A percentile compares a stretch with the other conserved stretches of the same genome.
These are phyloP conservation scores for Diplodia corticola DNA, from an alignment of 2,329 filamentous ascomycete species.

Conservation along the genomic window DNA sequence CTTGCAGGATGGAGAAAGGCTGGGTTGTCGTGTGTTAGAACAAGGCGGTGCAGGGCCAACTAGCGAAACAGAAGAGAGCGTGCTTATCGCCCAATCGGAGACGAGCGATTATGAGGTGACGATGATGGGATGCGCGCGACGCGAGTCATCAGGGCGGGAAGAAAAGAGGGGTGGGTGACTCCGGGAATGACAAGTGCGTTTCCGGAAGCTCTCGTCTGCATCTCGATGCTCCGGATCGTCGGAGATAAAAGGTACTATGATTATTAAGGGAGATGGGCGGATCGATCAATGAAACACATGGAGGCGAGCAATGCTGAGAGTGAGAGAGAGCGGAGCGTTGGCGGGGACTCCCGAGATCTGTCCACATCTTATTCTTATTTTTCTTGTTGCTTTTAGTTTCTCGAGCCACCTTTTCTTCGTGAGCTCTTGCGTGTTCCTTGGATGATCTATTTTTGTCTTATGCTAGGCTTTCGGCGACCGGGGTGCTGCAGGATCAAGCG, in stretches of 20 bases:
- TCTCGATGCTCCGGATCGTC: neutral
- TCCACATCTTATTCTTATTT: neutral
- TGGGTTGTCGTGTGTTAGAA: neutral
- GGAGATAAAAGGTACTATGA: neutral
- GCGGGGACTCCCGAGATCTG: neutral
- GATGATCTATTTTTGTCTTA: neutral
- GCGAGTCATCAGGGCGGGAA: neutral
- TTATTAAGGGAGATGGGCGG: neutral
- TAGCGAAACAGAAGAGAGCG: neutral
- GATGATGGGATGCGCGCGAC: neutral
- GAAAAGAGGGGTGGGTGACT: neutral
- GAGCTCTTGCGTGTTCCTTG: neutral
- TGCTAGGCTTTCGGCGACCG: too few species aligned
- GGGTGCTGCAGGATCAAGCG: neutral
- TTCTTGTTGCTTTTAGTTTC: neutral
- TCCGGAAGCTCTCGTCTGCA: neutral
- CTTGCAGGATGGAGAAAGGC: neutral
- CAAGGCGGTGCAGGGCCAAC: neutral
- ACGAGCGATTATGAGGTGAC: neutral
- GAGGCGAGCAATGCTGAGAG: neutral
- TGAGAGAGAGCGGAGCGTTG: neutral
- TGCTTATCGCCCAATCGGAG: neutral
- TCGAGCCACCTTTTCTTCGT: neutral
- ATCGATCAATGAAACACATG: neutral
- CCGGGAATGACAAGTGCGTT: neutral